Percentiles rank a stretch among this genome's conserved stretches.
Conservation (phyloP, 441 rosid species). For the Rhodomyrtus psidioides region DNA sequence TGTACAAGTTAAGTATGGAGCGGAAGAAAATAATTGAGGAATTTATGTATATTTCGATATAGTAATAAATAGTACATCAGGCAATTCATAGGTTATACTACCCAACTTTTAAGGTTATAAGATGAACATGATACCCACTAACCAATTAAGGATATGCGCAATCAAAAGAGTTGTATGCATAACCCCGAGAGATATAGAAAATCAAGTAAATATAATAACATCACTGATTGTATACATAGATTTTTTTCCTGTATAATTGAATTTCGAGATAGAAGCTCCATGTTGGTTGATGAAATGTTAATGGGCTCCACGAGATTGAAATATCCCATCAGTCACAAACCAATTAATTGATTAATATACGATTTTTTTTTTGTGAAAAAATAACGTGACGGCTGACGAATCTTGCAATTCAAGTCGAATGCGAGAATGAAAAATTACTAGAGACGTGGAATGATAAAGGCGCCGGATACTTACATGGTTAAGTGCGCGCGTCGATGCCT, state of each 20-base stretch:
- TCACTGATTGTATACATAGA: accelerated
- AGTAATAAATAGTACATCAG: background rate
- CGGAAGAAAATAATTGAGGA: accelerated
- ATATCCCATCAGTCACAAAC: background rate
- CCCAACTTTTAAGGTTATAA: background rate
- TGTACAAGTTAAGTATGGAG: accelerated
- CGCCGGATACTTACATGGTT: accelerated
- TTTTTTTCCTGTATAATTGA: background rate
- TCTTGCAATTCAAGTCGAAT: background rate
- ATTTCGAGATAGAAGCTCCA: background rate
- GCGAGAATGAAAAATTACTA: background rate
- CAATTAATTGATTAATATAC: accelerated
- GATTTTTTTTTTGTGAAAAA: background rate
- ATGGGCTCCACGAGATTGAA: background rate
- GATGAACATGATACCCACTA: background rate
- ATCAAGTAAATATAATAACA: accelerated
- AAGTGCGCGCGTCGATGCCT: background rate
- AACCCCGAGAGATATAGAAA: accelerated
- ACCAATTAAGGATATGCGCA: accelerated
- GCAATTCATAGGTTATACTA: accelerated
- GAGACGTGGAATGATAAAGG: background rate
- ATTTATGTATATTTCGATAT: background rate
- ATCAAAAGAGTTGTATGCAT: accelerated
- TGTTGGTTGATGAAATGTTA: background rate
- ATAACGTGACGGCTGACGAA: accelerated